phyloP scores from a whole-genome alignment of 106 monocot species.

The Acanthochlamys bracteata region DNA sequence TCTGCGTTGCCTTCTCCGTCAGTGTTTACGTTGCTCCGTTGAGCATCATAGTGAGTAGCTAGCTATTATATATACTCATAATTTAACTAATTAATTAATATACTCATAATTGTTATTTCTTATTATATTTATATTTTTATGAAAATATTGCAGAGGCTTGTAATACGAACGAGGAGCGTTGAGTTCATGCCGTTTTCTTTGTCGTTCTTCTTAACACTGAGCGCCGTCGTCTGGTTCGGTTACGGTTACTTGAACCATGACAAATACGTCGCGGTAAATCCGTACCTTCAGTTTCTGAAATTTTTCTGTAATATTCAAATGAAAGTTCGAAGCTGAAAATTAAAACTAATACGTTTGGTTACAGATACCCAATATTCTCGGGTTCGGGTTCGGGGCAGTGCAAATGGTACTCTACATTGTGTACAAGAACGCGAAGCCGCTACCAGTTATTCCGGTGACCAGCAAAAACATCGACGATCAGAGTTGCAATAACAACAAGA shows the following conservation, averaged over 20 bases:
- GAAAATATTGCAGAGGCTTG: slow-evolving; percentile 32
- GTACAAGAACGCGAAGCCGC: slow-evolving; percentile 12
- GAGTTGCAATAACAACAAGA: too few relatives aligned
- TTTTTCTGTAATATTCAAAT: too few relatives aligned
- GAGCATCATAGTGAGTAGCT: slow-evolving; percentile 50
- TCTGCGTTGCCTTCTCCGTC: slow-evolving; percentile 46
- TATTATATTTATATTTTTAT: neutral
- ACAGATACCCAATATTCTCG: slow-evolving; percentile 31
- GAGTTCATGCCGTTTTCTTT: slow-evolving; percentile 68
- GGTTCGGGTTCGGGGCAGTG: slow-evolving; percentile 19
- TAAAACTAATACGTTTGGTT: too few relatives aligned
- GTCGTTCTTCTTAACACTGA: slow-evolving; percentile 51
- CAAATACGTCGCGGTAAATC: slow-evolving; percentile 48
- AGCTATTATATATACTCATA: too few relatives aligned
- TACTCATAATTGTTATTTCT: neutral
- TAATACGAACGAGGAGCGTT: slow-evolving; percentile 52
- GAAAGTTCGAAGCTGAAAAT: too few relatives aligned
- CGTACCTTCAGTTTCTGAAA: too few relatives aligned
- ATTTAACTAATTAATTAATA: neutral
- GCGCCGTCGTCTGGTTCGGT: slow-evolving; percentile 42
- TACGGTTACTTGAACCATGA: slow-evolving; percentile 48
- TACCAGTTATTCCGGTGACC: neutral
- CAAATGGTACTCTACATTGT: slow-evolving; percentile 32
- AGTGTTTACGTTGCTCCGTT: slow-evolving; percentile 53
- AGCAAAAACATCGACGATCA: neutral